Evolutionary conservation across 2,329 filamentous ascomycete species (phyloP).

Genomic region (Ophiostoma tasmaniense): DNA sequence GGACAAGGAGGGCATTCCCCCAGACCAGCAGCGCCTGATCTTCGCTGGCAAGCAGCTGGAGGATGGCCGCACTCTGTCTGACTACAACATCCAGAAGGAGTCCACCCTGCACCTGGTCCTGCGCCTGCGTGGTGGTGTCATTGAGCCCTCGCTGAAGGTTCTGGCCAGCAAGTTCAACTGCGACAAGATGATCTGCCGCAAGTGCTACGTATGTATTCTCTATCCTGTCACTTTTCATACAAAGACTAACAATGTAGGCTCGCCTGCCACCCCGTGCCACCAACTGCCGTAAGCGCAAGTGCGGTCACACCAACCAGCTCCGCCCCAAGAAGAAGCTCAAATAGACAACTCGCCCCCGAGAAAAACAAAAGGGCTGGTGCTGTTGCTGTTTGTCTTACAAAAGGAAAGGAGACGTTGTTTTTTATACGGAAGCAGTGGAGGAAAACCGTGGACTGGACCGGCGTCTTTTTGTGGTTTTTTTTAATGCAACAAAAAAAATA

Average conservation of each 20-base stretch:
- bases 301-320: slow-evolving; percentile 99
- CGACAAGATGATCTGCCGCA: slow-evolving; percentile 98
- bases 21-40: slow-evolving; percentile 97
- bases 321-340: slow-evolving; percentile 97
- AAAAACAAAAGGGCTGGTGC: not conserved
- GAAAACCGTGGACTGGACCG: slow-evolving; percentile 9
- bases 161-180: slow-evolving; percentile 99
- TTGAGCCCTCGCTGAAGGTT: slow-evolving; percentile 97
- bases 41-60: slow-evolving; percentile 99
- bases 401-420: slow-evolving; percentile 4
- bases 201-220: slow-evolving; percentile 66
- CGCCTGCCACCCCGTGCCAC: slow-evolving; percentile 96
- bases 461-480: slow-evolving; percentile 9
- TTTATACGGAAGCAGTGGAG: slow-evolving; percentile 6
- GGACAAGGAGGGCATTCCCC: slow-evolving; percentile 98
- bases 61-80: slow-evolving; percentile 90
- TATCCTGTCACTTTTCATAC: not conserved
- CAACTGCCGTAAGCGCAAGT: slow-evolving; percentile 99
- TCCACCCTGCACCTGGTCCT: slow-evolving; percentile 97
- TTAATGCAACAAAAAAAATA: slow-evolving; percentile 7
- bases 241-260: slow-evolving; percentile 28
- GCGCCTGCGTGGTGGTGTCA: slow-evolving; percentile 98
- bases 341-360: slow-evolving; percentile 31
- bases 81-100: slow-evolving; percentile 99
- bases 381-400: slow-evolving; percentile 9